A percentile compares a stretch with the other conserved stretches of the same genome.
phyloP scores from a whole-genome alignment of 768 basidiomycete genomes.

The Xanthoconium purpureum region DNA sequence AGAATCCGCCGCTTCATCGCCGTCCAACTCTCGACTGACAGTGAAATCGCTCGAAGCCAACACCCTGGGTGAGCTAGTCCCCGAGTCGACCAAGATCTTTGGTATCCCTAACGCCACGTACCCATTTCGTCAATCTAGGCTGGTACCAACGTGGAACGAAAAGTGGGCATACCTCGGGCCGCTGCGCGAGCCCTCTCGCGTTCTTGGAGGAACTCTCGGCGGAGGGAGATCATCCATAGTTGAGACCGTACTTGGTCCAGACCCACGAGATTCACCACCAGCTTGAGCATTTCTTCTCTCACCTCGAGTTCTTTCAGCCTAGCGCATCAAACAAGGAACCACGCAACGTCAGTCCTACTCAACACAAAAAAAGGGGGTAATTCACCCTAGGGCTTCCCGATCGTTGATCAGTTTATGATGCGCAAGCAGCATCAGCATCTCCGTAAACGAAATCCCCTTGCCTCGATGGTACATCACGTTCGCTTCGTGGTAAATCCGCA shows the following conservation, averaged over 20 bases:
- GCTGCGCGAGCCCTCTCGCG: conserved; percentile 39
- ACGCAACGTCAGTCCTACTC: not conserved
- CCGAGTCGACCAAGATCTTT: conserved; percentile 61
- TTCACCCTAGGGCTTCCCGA: conserved; percentile 79
- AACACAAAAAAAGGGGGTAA: not conserved
- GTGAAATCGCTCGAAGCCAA: conserved; percentile 43
- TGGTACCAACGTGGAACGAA: not conserved
- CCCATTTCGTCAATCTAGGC: not conserved
- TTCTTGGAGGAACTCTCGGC: conserved; percentile 60
- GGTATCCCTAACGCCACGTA: conserved; percentile 51
- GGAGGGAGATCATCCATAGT: conserved; percentile 69
- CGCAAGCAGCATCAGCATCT: conserved; percentile 82
- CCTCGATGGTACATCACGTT: conserved; percentile 65
- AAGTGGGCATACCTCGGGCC: not conserved
- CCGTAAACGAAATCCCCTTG: conserved; percentile 85
- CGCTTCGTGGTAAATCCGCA: conserved; percentile 85
- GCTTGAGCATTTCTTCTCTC: conserved; percentile 70
- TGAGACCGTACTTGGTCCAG: conserved; percentile 81
- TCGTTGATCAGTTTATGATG: conserved; percentile 93
- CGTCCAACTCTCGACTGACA: not conserved
- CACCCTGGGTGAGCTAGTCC: conserved; percentile 35
- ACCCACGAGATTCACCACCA: conserved; percentile 82
- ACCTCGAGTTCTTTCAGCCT: conserved; percentile 81
- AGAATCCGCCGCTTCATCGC: not conserved
- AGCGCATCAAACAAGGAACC: not conserved